These are phyloP conservation scores for Penicillium vulpinum DNA, from an alignment of 2,329 filamentous ascomycete genomes.

Conservation along the genomic window DNA sequence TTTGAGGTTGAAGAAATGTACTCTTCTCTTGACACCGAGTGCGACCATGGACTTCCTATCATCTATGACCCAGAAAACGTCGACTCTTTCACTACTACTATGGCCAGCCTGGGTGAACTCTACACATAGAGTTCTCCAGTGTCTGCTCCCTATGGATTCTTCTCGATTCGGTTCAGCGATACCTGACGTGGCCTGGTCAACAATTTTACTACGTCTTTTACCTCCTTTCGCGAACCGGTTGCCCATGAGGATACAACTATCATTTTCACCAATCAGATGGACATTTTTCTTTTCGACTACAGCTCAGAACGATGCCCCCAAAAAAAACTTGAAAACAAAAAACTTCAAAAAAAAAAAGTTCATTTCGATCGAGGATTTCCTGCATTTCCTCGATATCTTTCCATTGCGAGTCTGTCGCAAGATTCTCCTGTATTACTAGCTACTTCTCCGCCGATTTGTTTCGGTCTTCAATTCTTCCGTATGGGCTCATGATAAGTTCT, in stretches of 20 bases:
- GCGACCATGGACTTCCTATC: neutral
- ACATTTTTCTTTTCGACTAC: rapidly evolving
- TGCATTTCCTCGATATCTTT: too few relatives aligned
- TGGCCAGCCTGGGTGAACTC: neutral
- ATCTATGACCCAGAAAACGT: neutral
- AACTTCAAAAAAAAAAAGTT: neutral
- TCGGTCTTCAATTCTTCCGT: neutral
- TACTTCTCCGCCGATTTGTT: neutral
- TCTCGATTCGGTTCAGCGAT: neutral
- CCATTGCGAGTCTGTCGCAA: too few relatives aligned
- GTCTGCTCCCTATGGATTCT: neutral
- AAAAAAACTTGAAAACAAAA: neutral
- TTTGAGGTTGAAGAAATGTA: conserved; percentile 46
- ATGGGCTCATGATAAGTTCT: neutral
- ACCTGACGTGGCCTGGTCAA: neutral
- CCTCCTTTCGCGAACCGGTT: too few relatives aligned
- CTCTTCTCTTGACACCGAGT: neutral
- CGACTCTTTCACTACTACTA: neutral
- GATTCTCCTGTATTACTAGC: neutral
- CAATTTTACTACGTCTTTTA: too few relatives aligned
- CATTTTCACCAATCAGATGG: neutral
- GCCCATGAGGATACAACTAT: neutral
- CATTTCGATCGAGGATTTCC: too few relatives aligned
- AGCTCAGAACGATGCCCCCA: neutral
- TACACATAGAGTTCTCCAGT: neutral